These are phyloP conservation scores for Taiozyma sp. DNA, from an alignment of 1,139 yeast species.

Conservation along the genomic window DNA sequence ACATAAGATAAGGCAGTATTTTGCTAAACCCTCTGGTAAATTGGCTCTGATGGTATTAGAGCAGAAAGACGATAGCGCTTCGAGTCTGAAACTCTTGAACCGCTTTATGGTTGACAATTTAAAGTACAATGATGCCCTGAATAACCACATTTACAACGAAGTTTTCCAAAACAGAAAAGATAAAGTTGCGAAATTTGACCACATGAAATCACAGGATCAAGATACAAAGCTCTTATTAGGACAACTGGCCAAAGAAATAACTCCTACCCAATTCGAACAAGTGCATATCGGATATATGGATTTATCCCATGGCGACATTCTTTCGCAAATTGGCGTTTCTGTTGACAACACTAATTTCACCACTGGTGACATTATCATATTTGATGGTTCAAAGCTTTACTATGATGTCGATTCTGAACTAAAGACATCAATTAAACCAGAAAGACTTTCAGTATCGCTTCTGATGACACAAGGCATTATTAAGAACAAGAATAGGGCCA, in stretches of 20 bases:
- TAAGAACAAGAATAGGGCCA: conserved; percentile 6
- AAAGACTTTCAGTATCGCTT: conserved; percentile 5
- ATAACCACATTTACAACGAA: conserved; percentile 37
- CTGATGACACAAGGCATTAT: conserved; percentile 7
- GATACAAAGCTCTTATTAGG: conserved; percentile 40
- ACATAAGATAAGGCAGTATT: conserved; percentile 3
- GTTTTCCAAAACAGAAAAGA: conserved; percentile 34
- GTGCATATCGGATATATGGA: conserved; percentile 50
- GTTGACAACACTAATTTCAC: conserved; percentile 30
- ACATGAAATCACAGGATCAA: conserved; percentile 40
- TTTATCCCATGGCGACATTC: conserved; percentile 32
- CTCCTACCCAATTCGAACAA: conserved; percentile 38
- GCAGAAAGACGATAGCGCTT: conserved; percentile 4
- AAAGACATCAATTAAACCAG: conserved; percentile 2
- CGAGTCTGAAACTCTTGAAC: neutral
- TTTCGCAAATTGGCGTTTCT: conserved; percentile 38
- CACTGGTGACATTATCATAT: conserved; percentile 41
- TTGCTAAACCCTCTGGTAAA: neutral
- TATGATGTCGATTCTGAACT: conserved; percentile 28
- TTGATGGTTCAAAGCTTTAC: conserved; percentile 29
- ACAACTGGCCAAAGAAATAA: conserved; percentile 45
- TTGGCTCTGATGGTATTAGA: conserved; percentile 7
- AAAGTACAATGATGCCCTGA: conserved; percentile 43
- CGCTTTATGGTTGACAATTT: conserved; percentile 33
- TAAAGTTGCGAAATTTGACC: conserved; percentile 38